Conservation (phyloP, 768 basidiomycete species). For the Multifurca ochricompacta region DNA sequence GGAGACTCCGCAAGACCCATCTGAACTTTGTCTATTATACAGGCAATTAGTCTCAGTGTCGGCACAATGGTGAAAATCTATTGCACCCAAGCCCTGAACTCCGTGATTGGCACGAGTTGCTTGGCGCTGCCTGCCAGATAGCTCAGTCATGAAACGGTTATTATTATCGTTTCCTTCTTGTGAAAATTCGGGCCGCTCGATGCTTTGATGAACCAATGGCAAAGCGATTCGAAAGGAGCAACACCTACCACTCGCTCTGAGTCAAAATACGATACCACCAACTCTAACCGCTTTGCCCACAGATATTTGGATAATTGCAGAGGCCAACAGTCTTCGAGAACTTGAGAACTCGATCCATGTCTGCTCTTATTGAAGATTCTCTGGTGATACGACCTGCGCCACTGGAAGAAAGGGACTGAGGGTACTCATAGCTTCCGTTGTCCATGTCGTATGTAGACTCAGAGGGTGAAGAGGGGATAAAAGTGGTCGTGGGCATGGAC, state of each 20-base stretch:
- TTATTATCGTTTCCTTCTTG: neutral
- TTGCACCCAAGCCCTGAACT: neutral
- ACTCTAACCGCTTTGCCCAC: neutral
- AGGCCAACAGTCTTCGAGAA: slow-evolving; percentile 14
- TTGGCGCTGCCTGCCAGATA: neutral
- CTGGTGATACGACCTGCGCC: neutral
- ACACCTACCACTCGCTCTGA: neutral
- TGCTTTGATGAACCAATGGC: neutral
- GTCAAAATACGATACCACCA: neutral
- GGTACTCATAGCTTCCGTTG: neutral
- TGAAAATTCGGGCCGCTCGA: neutral
- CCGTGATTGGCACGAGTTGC: neutral
- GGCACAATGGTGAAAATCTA: neutral
- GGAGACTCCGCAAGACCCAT: neutral
- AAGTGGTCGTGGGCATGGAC: neutral
- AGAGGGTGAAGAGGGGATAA: neutral
- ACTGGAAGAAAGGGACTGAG: neutral
- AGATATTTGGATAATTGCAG: slow-evolving; percentile 8
- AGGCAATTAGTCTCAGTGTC: neutral
- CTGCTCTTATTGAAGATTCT: slow-evolving; percentile 8
- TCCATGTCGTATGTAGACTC: neutral
- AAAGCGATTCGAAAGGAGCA: neutral
- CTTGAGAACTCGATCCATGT: slow-evolving; percentile 10
- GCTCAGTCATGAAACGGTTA: neutral
- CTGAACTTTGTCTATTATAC: neutral